Evolutionary conservation across 2,329 filamentous ascomycete genomes (phyloP).

Genomic region (Septoria petroselini): DNA sequence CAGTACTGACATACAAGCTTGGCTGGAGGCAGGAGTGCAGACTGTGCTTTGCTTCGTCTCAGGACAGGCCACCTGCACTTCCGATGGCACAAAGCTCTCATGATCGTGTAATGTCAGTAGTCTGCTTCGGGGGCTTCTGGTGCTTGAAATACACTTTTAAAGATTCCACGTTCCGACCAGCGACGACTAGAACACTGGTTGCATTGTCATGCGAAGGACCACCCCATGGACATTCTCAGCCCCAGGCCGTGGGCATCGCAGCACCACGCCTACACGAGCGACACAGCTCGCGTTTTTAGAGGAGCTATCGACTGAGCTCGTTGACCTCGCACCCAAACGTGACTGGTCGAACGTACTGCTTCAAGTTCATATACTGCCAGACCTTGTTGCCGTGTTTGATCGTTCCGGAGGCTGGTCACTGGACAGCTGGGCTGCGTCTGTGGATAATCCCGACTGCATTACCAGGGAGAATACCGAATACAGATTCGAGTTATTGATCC

Average conservation of each 20-base stretch:
- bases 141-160: background rate
- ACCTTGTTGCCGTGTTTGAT: slow-evolving; percentile 20
- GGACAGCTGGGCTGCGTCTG: slow-evolving; percentile 15
- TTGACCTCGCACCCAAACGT: slow-evolving; percentile 10
- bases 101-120: no score
- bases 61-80: no score
- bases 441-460: slow-evolving; percentile 12
- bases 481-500: slow-evolving; percentile 17
- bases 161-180: background rate
- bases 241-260: slow-evolving; percentile 18
- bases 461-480: slow-evolving; percentile 15
- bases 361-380: slow-evolving; percentile 5
- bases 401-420: slow-evolving; percentile 10
- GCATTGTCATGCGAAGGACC: slow-evolving; percentile 6
- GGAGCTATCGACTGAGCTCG: slow-evolving; percentile 6
- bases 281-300: slow-evolving; percentile 10
- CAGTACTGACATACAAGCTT: no score
- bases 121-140: no score
- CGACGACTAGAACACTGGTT: background rate
- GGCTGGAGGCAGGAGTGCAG: no score
- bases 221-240: slow-evolving; percentile 18
- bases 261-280: slow-evolving; percentile 13
- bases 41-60: no score
- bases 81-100: no score
- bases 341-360: slow-evolving; percentile 14